Conservation (phyloP, 306 rosid species). For the Prinsepia uniflora region DNA sequence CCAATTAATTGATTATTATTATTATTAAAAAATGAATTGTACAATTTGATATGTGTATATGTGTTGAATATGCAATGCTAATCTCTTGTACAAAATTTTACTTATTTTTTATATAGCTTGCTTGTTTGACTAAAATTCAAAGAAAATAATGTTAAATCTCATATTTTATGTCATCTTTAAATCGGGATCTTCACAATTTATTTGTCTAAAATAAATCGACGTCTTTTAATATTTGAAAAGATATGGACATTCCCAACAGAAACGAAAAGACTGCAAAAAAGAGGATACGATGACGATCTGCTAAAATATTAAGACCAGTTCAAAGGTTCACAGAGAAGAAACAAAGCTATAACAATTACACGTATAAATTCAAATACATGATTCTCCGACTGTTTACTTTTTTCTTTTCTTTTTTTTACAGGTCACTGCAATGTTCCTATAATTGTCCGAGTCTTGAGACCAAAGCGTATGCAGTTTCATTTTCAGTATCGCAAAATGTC, state of each 20-base stretch:
- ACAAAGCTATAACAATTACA: constrained; percentile 6
- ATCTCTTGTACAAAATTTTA: neutral
- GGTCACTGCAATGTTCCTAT: constrained; percentile 8
- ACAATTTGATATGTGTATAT: no score
- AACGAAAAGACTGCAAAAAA: no score
- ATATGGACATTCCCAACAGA: no score
- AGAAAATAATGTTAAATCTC: neutral
- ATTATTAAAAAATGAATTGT: no score
- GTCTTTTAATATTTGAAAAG: no score
- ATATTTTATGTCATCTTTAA: no score
- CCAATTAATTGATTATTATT: no score
- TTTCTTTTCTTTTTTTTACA: neutral
- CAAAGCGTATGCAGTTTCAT: constrained; percentile 25
- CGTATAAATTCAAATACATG: constrained; percentile 23
- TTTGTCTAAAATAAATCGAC: neutral
- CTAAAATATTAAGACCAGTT: neutral
- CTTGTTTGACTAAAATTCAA: neutral
- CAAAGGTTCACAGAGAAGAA: constrained; percentile 6
- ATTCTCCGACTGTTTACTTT: neutral
- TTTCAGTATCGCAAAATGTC: constrained; percentile 20
- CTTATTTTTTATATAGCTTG: neutral
- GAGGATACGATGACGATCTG: neutral
- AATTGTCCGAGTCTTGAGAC: constrained; percentile 6
- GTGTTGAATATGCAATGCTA: no score
- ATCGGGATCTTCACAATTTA: neutral